Evolutionary conservation across 768 basidiomycete genomes (phyloP).

Genomic region (Suillus ampliporus): DNA sequence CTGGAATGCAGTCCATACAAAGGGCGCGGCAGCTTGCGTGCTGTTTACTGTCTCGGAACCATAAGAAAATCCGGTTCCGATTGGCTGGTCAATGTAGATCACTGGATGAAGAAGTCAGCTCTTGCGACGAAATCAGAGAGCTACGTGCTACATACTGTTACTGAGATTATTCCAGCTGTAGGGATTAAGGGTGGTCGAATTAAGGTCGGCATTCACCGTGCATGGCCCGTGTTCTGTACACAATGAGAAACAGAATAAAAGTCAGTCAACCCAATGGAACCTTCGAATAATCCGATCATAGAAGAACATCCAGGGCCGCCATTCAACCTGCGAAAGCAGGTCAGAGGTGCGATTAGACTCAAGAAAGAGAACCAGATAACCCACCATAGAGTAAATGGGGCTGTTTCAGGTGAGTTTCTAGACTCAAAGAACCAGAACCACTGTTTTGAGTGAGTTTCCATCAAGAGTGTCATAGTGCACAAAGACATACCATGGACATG

Average conservation of each 20-base stretch:
- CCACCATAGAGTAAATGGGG: slow-evolving; percentile 71
- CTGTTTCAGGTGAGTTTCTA: slow-evolving; percentile 59
- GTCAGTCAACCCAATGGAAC: slow-evolving; percentile 27
- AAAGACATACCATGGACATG: slow-evolving; percentile 58
- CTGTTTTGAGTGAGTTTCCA: slow-evolving; percentile 34
- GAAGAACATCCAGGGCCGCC: slow-evolving; percentile 69
- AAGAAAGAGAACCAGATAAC: neutral
- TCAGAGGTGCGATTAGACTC: neutral
- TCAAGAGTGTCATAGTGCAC: neutral
- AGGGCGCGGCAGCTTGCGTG: slow-evolving; percentile 55
- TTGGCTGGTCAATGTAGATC: slow-evolving; percentile 74
- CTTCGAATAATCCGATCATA: slow-evolving; percentile 72
- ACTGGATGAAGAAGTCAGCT: slow-evolving; percentile 41
- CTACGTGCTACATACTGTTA: slow-evolving; percentile 53
- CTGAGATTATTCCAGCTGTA: slow-evolving; percentile 73
- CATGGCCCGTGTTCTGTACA: slow-evolving; percentile 68
- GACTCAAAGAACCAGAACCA: slow-evolving; percentile 83
- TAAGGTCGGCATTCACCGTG: slow-evolving; percentile 56
- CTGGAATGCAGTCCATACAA: slow-evolving; percentile 69
- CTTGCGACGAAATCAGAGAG: neutral
- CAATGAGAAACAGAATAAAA: neutral
- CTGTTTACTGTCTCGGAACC: slow-evolving; percentile 61
- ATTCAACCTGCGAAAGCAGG: slow-evolving; percentile 47
- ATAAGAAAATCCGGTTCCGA: slow-evolving; percentile 69
- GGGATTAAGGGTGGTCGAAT: slow-evolving; percentile 62